A percentile compares a stretch with the other conserved stretches of the same genome.
Evolutionary conservation across 306 rosid species (phyloP).

Genomic region (Quercus agrifolia): DNA sequence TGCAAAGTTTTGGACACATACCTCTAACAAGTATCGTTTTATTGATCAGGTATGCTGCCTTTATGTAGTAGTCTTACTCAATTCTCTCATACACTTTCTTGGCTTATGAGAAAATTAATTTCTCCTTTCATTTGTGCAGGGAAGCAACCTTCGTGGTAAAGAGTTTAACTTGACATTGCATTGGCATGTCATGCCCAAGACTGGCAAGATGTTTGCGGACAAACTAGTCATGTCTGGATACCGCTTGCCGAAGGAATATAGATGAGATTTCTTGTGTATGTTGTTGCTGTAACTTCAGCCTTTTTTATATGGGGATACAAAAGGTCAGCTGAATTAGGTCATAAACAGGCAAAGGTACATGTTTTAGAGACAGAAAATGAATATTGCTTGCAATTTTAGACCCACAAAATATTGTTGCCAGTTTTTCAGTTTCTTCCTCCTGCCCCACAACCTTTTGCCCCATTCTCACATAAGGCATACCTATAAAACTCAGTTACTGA

Average conservation of each 20-base stretch:
- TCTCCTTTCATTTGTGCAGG: conserved; percentile 40
- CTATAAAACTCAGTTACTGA: not conserved
- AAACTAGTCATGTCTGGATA: conserved; percentile 77
- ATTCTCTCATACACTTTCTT: not conserved
- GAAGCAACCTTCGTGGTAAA: conserved; percentile 80
- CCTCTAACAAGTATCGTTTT: conserved; percentile 81
- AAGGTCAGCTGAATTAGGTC: conserved; percentile 21
- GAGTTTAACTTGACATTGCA: conserved; percentile 88
- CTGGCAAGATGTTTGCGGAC: conserved; percentile 85
- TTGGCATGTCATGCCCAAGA: conserved; percentile 99
- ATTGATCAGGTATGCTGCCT: conserved; percentile 57
- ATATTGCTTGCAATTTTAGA: conserved; percentile 18
- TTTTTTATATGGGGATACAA: conserved; percentile 12
- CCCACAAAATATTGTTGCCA: conserved; percentile 5
- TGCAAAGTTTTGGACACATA: conserved; percentile 75
- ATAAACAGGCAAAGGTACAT: conserved; percentile 20
- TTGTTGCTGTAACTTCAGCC: conserved; percentile 42
- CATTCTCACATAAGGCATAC: not conserved
- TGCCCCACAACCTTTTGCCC: not conserved
- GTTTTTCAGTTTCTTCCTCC: not conserved
- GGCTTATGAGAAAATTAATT: not conserved
- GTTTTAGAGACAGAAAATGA: conserved; percentile 19
- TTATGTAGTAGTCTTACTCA: not conserved
- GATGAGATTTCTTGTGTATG: conserved; percentile 48
- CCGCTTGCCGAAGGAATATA: conserved; percentile 66